Evolutionary conservation across 805 yeast species (phyloP), one percentile per base, ranked within the genome.

Genomic region (Monosporozyma aquatica): DNA sequence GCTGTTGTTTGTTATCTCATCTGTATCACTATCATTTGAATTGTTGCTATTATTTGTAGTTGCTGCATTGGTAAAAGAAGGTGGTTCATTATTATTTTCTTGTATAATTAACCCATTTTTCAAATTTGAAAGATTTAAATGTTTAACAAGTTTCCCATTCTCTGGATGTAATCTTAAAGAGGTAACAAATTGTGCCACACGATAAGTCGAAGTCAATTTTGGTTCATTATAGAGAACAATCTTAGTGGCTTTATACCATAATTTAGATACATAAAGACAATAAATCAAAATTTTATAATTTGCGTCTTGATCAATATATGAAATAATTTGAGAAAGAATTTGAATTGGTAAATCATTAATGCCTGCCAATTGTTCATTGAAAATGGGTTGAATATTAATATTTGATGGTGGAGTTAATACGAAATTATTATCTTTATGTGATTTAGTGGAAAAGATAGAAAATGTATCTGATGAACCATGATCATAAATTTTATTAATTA

Each of bases 101-200:
- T 54, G 15, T 5, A 22, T 20, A 10, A 68, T 54, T 7, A 59
- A 37, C 0, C 78, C 78, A 17, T 70, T 64, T 18, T 56, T 50
- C 38, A 72, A 43, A 4, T 55, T 58, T 1, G 89, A 78, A 21
- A 87, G 58, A 55, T 87, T 85, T 34, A 87, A 55, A 0, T 52
- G 45, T 48, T 69, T 69, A 2, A 87, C 83, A 45, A 70, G 68
- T 20, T 56, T 52, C 0, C 89, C 87, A 41, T 82, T 69, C 3
- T 65, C 64, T 7, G 74, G 69, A 48, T 74, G 72, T 42, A 72
- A 66, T 35, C 82, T 67, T n/a, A 87, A 59, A 5, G 78, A 71
- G 2, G 87, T 71, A 5, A 87, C 76, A 52, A 87, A 79, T 60
- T 87, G 95, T 0, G 86, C 92, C 35, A 84, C 74, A 33, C 95